These are phyloP conservation scores for Leishmania arabica DNA, from an alignment of 208 protist genomes.

Conservation along the genomic window DNA sequence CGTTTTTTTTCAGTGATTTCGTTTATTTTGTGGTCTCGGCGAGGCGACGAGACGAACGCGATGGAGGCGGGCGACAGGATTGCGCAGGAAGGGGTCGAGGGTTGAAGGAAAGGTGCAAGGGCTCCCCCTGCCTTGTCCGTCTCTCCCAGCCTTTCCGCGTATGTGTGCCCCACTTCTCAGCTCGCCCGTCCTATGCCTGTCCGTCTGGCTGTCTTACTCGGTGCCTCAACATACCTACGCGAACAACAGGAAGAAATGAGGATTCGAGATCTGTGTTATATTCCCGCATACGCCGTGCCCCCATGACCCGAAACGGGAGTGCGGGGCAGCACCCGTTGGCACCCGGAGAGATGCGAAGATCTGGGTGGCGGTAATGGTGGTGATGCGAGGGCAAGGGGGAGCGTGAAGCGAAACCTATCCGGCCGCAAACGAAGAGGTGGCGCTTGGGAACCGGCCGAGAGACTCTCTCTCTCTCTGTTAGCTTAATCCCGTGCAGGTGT, in stretches of 20 bases:
- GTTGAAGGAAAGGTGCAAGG: too few relatives aligned
- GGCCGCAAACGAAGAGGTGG: neutral
- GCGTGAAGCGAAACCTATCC: too few relatives aligned
- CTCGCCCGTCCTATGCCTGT: neutral
- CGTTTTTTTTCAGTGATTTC: neutral
- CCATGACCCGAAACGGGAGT: too few relatives aligned
- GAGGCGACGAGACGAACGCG: too few relatives aligned
- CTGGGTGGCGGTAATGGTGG: neutral
- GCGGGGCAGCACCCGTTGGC: neutral
- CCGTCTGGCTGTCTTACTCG: neutral
- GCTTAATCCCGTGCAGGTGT: neutral
- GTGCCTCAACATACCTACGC: neutral
- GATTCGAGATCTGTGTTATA: neutral
- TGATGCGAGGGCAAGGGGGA: neutral
- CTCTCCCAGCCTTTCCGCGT: constrained; percentile 2
- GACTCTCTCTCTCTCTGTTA: neutral
- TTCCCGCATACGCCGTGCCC: neutral
- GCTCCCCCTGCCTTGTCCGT: too few relatives aligned
- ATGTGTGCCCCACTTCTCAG: neutral
- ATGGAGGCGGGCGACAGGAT: too few relatives aligned
- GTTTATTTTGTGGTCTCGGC: neutral
- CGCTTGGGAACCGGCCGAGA: neutral
- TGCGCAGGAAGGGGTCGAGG: too few relatives aligned
- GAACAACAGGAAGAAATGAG: neutral
- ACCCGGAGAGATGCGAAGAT: neutral